These are phyloP conservation scores for Pichia cephalocereana DNA, from an alignment of 805 yeast species.

Conservation along the genomic window DNA sequence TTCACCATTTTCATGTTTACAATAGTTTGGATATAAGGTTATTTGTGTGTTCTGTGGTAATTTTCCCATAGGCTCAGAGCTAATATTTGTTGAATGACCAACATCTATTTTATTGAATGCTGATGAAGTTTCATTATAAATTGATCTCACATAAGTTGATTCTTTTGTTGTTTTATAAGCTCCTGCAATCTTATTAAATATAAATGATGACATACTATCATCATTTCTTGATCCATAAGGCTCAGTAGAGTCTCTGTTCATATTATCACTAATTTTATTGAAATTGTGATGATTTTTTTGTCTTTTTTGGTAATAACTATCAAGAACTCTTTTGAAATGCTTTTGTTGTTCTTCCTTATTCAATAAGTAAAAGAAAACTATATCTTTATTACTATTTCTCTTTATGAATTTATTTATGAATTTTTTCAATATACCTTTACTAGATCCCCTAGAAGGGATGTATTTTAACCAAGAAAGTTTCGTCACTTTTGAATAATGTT, in stretches of 20 bases:
- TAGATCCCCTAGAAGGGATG: slow-evolving; percentile 4
- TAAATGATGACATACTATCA: slow-evolving; percentile 15
- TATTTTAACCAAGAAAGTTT: background rate
- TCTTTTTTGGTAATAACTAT: background rate
- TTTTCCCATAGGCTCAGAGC: slow-evolving; percentile 7
- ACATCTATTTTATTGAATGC: slow-evolving; percentile 10
- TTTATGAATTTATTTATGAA: background rate
- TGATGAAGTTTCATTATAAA: slow-evolving; percentile 24
- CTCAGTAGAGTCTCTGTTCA: background rate
- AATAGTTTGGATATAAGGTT: slow-evolving; percentile 51
- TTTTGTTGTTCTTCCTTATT: slow-evolving; percentile 13
- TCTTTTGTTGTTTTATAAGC: slow-evolving; percentile 44
- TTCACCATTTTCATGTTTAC: slow-evolving; percentile 29
- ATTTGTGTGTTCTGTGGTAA: slow-evolving; percentile 53
- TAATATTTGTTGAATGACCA: background rate
- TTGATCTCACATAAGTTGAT: slow-evolving; percentile 36
- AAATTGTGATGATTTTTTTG: background rate
- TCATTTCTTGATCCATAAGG: slow-evolving; percentile 4
- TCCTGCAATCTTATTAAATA: slow-evolving; percentile 35
- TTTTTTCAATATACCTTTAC: background rate
- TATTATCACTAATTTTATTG: background rate
- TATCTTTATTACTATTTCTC: slow-evolving; percentile 15
- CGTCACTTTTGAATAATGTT: background rate
- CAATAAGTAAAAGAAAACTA: slow-evolving; percentile 20
- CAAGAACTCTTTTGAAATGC: slow-evolving; percentile 8